Conservation (phyloP, 1,139 yeast species). For the Debaryomyces psychrophilus region DNA sequence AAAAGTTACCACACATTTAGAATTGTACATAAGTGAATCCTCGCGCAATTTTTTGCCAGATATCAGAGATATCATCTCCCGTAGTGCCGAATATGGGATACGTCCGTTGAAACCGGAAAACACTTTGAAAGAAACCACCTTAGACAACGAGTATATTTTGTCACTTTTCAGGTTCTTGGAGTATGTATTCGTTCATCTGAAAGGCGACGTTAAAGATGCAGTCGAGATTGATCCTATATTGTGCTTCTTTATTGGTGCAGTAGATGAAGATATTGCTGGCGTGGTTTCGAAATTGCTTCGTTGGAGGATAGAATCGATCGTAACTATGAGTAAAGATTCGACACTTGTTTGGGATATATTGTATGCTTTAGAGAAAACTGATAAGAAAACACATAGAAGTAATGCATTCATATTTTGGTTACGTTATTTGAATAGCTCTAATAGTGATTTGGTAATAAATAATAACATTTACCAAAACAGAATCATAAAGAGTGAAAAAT, state of each 20-base stretch:
- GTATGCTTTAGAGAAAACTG: conserved; percentile 34
- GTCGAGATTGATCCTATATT: conserved; percentile 28
- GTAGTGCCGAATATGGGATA: neutral
- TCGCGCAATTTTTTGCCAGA: conserved; percentile 27
- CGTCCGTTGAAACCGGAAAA: neutral
- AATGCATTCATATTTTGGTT: conserved; percentile 60
- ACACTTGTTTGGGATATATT: conserved; percentile 50
- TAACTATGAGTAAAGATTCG: conserved; percentile 24
- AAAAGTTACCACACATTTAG: conserved; percentile 18
- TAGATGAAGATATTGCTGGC: conserved; percentile 36
- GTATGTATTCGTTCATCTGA: conserved; percentile 17
- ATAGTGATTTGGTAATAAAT: conserved; percentile 20
- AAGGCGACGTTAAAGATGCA: conserved; percentile 44
- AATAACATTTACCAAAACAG: conserved; percentile 29
- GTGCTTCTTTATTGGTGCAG: conserved; percentile 33
- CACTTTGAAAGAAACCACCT: neutral
- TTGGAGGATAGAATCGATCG: conserved; percentile 49
- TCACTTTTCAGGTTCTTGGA: conserved; percentile 22
- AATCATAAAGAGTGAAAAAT: conserved; percentile 40
- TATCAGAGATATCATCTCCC: conserved; percentile 14
- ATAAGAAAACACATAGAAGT: conserved; percentile 35
- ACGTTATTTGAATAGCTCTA: conserved; percentile 42
- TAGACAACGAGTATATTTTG: conserved; percentile 5
- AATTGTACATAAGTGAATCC: conserved; percentile 18
- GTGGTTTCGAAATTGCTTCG: conserved; percentile 43